Evolutionary conservation across 164 flowering plant species (phyloP).

Genomic region (Hamamelis virginiana): DNA sequence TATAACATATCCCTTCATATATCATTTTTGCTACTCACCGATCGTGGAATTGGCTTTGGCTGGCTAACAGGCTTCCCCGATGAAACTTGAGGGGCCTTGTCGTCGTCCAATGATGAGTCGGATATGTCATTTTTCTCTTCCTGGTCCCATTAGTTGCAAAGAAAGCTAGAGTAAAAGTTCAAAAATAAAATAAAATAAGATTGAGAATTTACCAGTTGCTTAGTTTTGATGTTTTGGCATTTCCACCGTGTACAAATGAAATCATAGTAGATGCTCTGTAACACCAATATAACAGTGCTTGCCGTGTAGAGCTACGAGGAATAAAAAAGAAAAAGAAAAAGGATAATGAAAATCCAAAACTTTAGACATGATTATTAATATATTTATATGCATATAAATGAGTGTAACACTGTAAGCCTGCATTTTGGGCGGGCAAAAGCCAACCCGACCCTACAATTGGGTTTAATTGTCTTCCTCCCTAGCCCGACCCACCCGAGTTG

Average conservation of each 20-base stretch:
- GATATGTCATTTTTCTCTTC: too few relatives aligned
- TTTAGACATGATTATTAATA: too few relatives aligned
- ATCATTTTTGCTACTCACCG: too few relatives aligned
- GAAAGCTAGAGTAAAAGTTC: neutral
- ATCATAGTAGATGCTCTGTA: constrained; percentile 78
- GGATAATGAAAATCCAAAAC: neutral
- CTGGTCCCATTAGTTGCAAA: too few relatives aligned
- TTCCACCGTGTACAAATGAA: constrained; percentile 45
- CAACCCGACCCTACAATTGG: too few relatives aligned
- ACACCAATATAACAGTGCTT: constrained; percentile 61
- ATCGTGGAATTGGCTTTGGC: constrained; percentile 61
- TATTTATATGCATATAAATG: neutral
- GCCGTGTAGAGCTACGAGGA: constrained; percentile 63
- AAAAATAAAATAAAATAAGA: too few relatives aligned
- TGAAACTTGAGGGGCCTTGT: constrained; percentile 21
- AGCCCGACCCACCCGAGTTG: too few relatives aligned
- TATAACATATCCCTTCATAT: too few relatives aligned
- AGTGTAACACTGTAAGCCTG: neutral
- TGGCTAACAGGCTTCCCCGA: constrained; percentile 29
- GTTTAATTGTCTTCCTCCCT: too few relatives aligned
- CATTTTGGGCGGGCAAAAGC: too few relatives aligned
- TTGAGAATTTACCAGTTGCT: constrained; percentile 23
- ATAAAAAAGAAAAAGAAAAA: neutral
- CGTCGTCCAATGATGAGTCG: constrained; percentile 74
- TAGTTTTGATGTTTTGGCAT: constrained; percentile 12